These are phyloP conservation scores for Chenopodium quinoa DNA, from an alignment of 148 eudicot genomes.

Conservation along the genomic window DNA sequence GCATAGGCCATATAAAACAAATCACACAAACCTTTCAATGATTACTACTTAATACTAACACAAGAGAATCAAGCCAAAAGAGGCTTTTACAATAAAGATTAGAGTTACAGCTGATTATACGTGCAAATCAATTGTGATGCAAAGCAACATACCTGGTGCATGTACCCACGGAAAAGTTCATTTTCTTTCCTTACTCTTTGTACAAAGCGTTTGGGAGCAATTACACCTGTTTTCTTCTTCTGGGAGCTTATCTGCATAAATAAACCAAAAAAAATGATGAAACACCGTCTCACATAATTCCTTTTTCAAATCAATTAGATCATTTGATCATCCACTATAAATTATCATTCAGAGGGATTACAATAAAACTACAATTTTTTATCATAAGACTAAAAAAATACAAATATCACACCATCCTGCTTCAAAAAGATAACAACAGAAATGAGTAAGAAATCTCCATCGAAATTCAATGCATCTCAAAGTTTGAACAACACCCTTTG, in stretches of 20 bases:
- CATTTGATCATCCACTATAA: not conserved
- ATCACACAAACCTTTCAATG: not conserved
- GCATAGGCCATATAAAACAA: not conserved
- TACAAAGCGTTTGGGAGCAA: conserved; percentile 96
- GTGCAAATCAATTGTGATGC: not conserved
- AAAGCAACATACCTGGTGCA: conserved; percentile 75
- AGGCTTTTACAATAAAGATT: not conserved
- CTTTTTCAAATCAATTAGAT: not conserved
- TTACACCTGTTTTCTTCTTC: conserved; percentile 94
- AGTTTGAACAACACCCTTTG: not conserved
- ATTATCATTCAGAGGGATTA: not conserved
- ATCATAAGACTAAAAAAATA: not conserved
- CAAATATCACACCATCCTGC: not conserved
- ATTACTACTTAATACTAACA: not conserved
- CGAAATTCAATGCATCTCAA: not conserved
- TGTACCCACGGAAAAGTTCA: conserved; percentile 85
- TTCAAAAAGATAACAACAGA: not conserved
- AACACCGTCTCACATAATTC: not conserved
- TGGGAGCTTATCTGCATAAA: conserved; percentile 66
- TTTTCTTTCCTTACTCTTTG: conserved; percentile 86
- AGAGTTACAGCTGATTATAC: not conserved
- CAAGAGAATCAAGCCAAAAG: not conserved
- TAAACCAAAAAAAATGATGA: conserved; percentile 8
- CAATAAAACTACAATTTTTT: no score
- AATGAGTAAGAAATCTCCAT: not conserved